Percentiles rank a stretch among this genome's conserved stretches.
These are phyloP conservation scores for Aristolochia californica DNA, from an alignment of 164 flowering plant genomes.

Conservation along the genomic window DNA sequence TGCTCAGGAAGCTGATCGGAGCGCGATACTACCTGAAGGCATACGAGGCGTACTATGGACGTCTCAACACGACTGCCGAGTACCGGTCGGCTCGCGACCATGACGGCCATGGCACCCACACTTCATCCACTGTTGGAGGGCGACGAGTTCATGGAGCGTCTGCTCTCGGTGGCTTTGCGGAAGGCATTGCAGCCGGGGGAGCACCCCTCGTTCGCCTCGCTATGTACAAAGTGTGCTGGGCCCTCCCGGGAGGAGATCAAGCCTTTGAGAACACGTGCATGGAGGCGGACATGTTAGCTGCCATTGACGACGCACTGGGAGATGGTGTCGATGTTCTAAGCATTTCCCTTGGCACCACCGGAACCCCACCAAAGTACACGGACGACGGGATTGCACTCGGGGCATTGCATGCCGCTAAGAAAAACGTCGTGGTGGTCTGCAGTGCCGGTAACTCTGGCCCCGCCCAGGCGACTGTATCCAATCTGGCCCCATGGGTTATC, in stretches of 20 bases:
- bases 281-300: conserved; percentile 76
- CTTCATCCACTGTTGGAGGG: conserved; percentile 69
- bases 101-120: conserved; percentile 93
- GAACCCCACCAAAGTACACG: conserved; percentile 13
- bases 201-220: conserved; percentile 73
- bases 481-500: conserved; percentile 76
- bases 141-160: conserved; percentile 37
- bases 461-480: conserved; percentile 35
- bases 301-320: conserved; percentile 71
- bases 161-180: conserved; percentile 61
- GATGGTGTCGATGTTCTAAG: conserved; percentile 83
- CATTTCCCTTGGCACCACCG: conserved; percentile 52
- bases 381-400: conserved; percentile 62
- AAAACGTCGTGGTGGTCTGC: conserved; percentile 55
- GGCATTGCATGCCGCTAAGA: conserved; percentile 54
- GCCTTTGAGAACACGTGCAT: conserved; percentile 48
- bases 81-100: conserved; percentile 65
- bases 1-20: conserved; percentile 71
- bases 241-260: conserved; percentile 32
- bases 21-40: conserved; percentile 75
- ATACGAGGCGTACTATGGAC: conserved; percentile 40
- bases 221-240: conserved; percentile 91
- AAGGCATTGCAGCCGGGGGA: conserved; percentile 75
- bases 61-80: conserved; percentile 41
- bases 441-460: conserved; percentile 84